A percentile compares a stretch with the other conserved stretches of the same genome.
Conservation (phyloP, 345 rosid species). For the Chamaenerion angustifolium region DNA sequence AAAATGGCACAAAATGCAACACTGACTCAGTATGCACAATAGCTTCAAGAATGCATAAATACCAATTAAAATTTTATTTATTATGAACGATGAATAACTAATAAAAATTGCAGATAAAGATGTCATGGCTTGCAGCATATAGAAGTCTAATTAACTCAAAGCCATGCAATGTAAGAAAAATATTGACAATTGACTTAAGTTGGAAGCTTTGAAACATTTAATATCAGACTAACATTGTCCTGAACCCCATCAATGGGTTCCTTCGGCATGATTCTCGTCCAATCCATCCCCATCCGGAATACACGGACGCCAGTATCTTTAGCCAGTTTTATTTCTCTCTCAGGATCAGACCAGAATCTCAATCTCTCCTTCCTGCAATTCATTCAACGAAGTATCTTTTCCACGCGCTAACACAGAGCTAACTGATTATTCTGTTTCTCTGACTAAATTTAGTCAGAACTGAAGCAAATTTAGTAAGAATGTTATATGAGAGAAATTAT, state of each 20-base stretch:
- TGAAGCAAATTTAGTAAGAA: no score
- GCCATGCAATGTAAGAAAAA: background rate
- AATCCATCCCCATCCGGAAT: constrained; percentile 91
- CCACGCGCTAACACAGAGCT: constrained; percentile 6
- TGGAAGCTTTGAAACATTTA: constrained; percentile 3
- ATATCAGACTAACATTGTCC: constrained; percentile 43
- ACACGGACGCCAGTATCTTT: constrained; percentile 69
- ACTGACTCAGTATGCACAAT: background rate
- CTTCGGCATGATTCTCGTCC: constrained; percentile 74
- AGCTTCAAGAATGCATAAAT: background rate
- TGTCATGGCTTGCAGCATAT: no score
- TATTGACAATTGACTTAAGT: background rate
- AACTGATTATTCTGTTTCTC: background rate
- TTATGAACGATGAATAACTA: no score
- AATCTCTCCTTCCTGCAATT: constrained; percentile 75
- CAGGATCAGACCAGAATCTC: constrained; percentile 97
- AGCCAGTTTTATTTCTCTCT: constrained; percentile 70
- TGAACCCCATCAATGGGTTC: constrained; percentile 67
- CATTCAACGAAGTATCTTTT: constrained; percentile 12
- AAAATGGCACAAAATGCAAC: constrained; percentile 5
- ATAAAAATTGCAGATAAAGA: no score
- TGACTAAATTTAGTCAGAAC: background rate
- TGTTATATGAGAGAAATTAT: constrained; percentile 7
- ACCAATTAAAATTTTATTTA: no score
- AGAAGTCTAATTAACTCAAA: background rate